These are phyloP conservation scores for Epichloe scottii DNA, from an alignment of 2,329 filamentous ascomycete genomes.

Conservation along the genomic window DNA sequence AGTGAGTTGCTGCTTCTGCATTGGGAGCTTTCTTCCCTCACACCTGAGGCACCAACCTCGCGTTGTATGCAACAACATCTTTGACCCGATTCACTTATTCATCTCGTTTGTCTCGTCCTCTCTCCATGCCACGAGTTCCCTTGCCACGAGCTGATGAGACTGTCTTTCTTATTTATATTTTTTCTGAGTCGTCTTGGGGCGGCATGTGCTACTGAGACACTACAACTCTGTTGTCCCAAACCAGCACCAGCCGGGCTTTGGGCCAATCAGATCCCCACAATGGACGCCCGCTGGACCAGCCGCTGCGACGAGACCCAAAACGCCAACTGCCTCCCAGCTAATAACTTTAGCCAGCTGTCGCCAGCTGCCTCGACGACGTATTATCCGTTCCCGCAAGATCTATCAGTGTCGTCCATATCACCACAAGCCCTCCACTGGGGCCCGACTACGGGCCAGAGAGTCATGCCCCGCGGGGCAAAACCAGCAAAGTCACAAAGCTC, in stretches of 20 bases:
- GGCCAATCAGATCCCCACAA: conserved; percentile 3
- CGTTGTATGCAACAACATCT: neutral
- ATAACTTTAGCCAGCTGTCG: conserved; percentile 7
- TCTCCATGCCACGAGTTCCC: neutral
- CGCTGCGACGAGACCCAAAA: conserved; percentile 3
- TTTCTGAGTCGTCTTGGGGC: neutral
- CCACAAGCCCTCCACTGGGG: conserved; percentile 1
- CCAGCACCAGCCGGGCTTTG: neutral
- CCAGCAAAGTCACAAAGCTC: conserved; percentile 32
- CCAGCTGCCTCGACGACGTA: conserved; percentile 11
- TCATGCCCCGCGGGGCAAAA: conserved; percentile 23
- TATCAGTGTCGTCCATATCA: conserved; percentile 1
- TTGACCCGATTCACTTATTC: neutral
- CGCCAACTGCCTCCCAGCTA: neutral
- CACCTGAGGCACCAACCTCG: conserved; percentile 7
- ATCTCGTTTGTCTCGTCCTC: neutral
- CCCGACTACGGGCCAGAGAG: neutral
- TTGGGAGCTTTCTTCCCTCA: neutral
- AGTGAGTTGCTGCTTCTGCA: conserved; percentile 7
- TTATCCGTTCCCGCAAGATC: conserved; percentile 5
- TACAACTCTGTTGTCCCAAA: neutral
- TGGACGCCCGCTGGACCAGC: conserved; percentile 4
- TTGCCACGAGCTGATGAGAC: neutral
- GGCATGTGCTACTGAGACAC: neutral
- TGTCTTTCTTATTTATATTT: neutral